Percentiles rank a stretch among this genome's conserved stretches.
phyloP scores from a whole-genome alignment of 306 rosid genomes.

The Cucurbita ficifolia region DNA sequence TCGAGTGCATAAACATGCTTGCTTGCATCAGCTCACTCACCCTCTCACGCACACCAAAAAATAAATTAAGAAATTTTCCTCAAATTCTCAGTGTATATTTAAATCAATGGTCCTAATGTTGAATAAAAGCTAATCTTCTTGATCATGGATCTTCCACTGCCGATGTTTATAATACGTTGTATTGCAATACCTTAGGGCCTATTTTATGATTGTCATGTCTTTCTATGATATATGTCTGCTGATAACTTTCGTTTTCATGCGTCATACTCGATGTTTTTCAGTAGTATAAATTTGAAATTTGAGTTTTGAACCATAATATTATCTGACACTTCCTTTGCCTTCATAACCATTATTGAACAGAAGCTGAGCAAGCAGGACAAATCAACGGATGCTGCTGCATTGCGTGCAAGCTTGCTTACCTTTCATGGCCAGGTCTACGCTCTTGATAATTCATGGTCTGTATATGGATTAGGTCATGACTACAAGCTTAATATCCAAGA shows the following conservation, averaged over 20 bases:
- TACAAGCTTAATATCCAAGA: slow-evolving; percentile 32
- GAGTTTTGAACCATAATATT: background rate
- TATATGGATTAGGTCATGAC: slow-evolving; percentile 76
- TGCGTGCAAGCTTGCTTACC: slow-evolving; percentile 70
- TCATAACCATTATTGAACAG: slow-evolving; percentile 11
- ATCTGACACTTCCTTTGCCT: slow-evolving; percentile 16
- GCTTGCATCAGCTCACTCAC: background rate
- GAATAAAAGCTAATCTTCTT: background rate
- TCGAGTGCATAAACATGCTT: background rate
- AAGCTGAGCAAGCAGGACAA: slow-evolving; percentile 30
- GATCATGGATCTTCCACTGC: background rate
- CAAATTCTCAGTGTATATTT: background rate
- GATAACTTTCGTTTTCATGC: background rate
- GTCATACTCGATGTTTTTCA: background rate
- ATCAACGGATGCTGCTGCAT: slow-evolving; percentile 23
- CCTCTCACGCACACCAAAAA: background rate
- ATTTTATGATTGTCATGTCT: background rate
- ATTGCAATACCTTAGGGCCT: background rate
- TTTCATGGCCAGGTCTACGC: slow-evolving; percentile 52
- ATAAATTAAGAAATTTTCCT: background rate
- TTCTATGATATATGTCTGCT: background rate
- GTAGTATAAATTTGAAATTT: background rate
- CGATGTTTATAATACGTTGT: background rate
- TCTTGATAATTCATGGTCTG: slow-evolving; percentile 51
- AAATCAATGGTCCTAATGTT: background rate